Evolutionary conservation across 441 rosid species (phyloP), one percentile per base, ranked within the genome.

Genomic region (Croton setiger): DNA sequence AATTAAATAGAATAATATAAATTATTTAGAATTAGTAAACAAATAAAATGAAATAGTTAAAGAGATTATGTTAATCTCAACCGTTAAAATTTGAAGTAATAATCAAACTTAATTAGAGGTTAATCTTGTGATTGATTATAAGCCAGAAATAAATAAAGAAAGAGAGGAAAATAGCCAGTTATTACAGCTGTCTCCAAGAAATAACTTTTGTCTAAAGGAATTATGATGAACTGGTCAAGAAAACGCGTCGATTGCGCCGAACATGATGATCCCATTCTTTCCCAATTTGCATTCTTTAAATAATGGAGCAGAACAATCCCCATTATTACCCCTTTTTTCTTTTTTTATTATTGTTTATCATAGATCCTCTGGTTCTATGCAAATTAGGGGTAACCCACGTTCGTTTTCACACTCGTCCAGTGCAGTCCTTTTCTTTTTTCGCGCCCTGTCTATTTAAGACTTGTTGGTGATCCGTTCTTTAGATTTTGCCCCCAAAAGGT

Each of bases 191-290:
- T n/a, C n/a, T n/a, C n/a, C 44, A 4, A 17, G 17, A 49, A 48
- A n/a, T 18, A 11, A 65, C 82, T 83, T 84, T 51, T 63, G 73
- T 66, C 73, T 72, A 72, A 82, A 74, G 85, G 80, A 79, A 81
- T 66, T 48, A 86, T 55, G 12, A 70, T 83, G 59, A 66, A 69
- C n/a, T 13, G n/a, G 37, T 67, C 79, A 74, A 68, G 80, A 31
- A 72, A 85, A 73, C 97, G 89, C 94, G 88, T 88, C 76, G 75
- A 60, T 71, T 76, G 76, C 82, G 78, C 84, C 75, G 72, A 71
- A 62, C 60, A 67, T 41, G 36, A n/a, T n/a, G n/a, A n/a, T n/a
- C n/a, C n/a, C n/a, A n/a, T n/a, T n/a, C n/a, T n/a, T n/a, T n/a
- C n/a, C n/a, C n/a, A n/a, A n/a, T n/a, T n/a, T n/a, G n/a, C n/a